Evolutionary conservation across 2,329 filamentous ascomycete species (phyloP).

Genomic region (Delphinella strobiligena): DNA sequence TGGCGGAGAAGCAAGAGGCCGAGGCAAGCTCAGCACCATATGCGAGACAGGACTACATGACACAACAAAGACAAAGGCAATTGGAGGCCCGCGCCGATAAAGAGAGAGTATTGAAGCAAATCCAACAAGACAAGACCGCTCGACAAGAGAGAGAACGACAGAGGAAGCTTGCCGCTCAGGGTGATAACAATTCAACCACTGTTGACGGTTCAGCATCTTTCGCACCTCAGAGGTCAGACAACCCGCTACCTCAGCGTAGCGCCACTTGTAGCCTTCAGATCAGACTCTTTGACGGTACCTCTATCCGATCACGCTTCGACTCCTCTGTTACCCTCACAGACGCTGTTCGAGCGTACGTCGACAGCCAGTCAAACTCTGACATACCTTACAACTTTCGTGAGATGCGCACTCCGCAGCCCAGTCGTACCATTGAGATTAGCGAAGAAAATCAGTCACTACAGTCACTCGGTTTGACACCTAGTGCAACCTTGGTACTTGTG

Average conservation of each 20-base stretch:
- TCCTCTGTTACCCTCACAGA: constrained; percentile 46
- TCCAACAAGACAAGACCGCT: constrained; percentile 64
- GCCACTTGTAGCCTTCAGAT: constrained; percentile 49
- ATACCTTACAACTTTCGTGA: constrained; percentile 72
- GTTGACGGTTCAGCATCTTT: constrained; percentile 20
- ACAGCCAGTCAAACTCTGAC: constrained; percentile 33
- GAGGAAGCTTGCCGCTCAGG: constrained; percentile 29
- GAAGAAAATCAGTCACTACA: constrained; percentile 61
- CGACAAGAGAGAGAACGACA: constrained; percentile 46
- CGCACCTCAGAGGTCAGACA: constrained; percentile 15
- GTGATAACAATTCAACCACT: constrained; percentile 2
- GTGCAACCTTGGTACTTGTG: constrained; percentile 70
- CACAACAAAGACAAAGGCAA: constrained; percentile 46
- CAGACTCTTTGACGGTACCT: constrained; percentile 72
- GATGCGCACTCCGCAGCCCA: constrained; percentile 67
- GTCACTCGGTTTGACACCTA: constrained; percentile 63
- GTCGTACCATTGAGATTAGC: constrained; percentile 56
- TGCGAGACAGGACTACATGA: constrained; percentile 19
- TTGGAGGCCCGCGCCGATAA: constrained; percentile 56
- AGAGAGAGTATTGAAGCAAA: constrained; percentile 58
- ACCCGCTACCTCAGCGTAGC: neutral
- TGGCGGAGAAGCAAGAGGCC: constrained; percentile 21
- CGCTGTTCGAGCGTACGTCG: constrained; percentile 68
- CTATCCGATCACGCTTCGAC: constrained; percentile 58
- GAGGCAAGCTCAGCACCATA: constrained; percentile 14